Percentiles rank a stretch among this genome's conserved stretches.
Conservation (phyloP, 2,329 filamentous ascomycete genomes). For the Xylariaceae sp. region DNA sequence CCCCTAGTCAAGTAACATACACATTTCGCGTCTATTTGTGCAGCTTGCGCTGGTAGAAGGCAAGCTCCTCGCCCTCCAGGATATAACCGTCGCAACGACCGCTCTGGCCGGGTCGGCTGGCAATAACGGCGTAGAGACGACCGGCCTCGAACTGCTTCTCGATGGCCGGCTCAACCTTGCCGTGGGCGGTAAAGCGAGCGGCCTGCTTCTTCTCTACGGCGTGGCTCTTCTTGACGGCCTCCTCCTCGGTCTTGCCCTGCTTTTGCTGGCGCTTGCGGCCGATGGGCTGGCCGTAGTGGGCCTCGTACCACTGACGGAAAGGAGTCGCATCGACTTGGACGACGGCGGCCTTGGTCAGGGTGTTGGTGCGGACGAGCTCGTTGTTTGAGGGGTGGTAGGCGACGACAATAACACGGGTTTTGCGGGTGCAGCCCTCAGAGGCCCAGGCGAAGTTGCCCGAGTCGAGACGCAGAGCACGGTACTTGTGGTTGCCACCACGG, state of each 20-base stretch:
- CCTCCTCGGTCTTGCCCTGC: conserved; percentile 58
- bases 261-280: conserved; percentile 91
- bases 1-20: conserved; percentile 9
- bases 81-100: conserved; percentile 96
- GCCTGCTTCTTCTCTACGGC: conserved; percentile 95
- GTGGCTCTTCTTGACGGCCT: conserved; percentile 90
- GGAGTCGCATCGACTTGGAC: conserved; percentile 98
- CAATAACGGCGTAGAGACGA: conserved; percentile 90
- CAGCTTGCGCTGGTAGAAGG: conserved; percentile 99
- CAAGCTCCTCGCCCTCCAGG: conserved; percentile 97
- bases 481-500: conserved; percentile 98
- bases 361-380: conserved; percentile 99
- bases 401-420: conserved; percentile 98
- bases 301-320: conserved; percentile 99
- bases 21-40: conserved; percentile 71
- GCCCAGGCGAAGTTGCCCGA: conserved; percentile 99
- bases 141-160: conserved; percentile 99
- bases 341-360: conserved; percentile 97
- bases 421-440: conserved; percentile 95
- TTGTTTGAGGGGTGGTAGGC: conserved; percentile 99
- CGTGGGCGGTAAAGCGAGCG: conserved; percentile 70
- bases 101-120: conserved; percentile 93
- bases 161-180: conserved; percentile 88
- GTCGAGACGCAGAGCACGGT: conserved; percentile 97
- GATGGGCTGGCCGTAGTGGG: conserved; percentile 90